Evolutionary conservation across 1,139 yeast genomes (phyloP), one percentile per base, ranked within the genome.

Genomic region (Spencermartinsiella ligniputridi): DNA sequence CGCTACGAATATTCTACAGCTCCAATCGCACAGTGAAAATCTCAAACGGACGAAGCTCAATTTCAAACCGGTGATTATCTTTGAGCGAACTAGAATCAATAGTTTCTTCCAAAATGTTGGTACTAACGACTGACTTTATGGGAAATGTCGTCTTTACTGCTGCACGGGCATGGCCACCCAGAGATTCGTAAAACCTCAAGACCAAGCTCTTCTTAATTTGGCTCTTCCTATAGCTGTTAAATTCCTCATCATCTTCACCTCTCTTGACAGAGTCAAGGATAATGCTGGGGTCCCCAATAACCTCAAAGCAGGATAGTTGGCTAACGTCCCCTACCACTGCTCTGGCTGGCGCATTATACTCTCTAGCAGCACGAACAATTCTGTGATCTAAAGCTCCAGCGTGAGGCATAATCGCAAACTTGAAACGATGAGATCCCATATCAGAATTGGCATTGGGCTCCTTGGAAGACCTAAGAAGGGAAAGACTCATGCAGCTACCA

Each of bases 361-460:
- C 80, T 66, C 82, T 76, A 0, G 87, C 96, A 40, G 81, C 74
- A 50, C 76, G 76, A n/a, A 89, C 89, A 1, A 88, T 82, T 35
- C 76, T 75, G 1, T 72, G 60, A 16, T 77, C 72, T 46, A 90
- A 68, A 0, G 75, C 63, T 3, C 95, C 95, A 8, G 58, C 53
- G 61, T 90, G 97, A 1, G 97, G 96, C 49, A 76, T 75, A 40
- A 90, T 66, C 0, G 95, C 95, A 64, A 87, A 90, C 53, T 79
- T 81, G 66, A 90, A 83, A 47, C 71, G 71, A 62, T 90, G 97
- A 21, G 71, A 65, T 3, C 96, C 96, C 86, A 89, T 87, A 62
- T 90, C 97, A 4, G 97, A 96, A 57, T 77, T 72, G 27, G 81
- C 86, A 69, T 88, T 96, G 0, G 96, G 96, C 17, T 86, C 85